Evolutionary conservation across 2,329 filamentous ascomycete genomes (phyloP), one percentile per base, ranked within the genome.

Genomic region (Colletotrichum simmondsii): DNA sequence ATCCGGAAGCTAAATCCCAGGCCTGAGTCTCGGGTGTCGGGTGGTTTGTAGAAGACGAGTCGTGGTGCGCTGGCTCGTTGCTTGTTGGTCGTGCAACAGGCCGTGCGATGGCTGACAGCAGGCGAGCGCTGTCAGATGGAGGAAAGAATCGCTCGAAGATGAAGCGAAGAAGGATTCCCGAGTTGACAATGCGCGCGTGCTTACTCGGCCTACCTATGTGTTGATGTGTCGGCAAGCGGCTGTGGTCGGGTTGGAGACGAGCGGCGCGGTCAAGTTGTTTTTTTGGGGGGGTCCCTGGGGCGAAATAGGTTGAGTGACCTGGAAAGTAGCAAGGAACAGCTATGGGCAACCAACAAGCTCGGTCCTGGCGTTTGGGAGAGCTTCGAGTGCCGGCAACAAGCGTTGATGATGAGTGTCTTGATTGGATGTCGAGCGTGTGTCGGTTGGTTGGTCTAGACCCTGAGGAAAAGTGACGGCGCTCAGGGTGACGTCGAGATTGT

Each of bases 321-420:
- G 37, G 16, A 12, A 49, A 26, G 26, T 30, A 30, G 46, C 66
- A 65, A 26, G 66, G 71, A 71, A 67, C 49, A 65, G 66, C 71
- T 73, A 28, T 61, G 32, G 60, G 71, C 19, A 58, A 49, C 3
- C 14, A 69, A 63, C 65, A 72, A 59, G 69, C 69, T 63, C 67
- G 52, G 37, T 62, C 68, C 64, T 42, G 49, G 68, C 10, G 58
- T 19, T 37, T 30, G 46, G 12, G 22, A 11, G 7, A 26, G 28
- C 28, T 49, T 30, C 68, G 10, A 52, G 57, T 68, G 64, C 64
- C 49, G 49, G 68, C n/a, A 52, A 61, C 19, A 60, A 56, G 57
- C 64, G 37, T 37, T 69, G 49, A n/a, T 19, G 24, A 30, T 16
- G 19, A n/a, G 42, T 4, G 28, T 42, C 8, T 12, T 54, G 49